Conservation (phyloP, 345 rosid species). For the Syzygium aqueum region DNA sequence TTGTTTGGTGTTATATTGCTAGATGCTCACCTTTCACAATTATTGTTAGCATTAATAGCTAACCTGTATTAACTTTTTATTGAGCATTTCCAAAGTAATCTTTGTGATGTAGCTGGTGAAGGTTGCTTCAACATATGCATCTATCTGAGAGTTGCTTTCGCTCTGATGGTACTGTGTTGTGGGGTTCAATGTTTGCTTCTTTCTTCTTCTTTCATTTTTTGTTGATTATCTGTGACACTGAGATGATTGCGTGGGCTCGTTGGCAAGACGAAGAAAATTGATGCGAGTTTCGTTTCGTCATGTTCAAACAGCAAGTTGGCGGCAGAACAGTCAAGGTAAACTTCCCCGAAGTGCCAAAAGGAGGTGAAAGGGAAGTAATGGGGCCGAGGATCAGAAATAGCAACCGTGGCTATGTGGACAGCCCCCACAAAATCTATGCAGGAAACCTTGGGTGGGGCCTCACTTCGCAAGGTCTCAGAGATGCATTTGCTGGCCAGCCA, state of each 20-base stretch:
- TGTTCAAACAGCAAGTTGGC: slow-evolving; percentile 62
- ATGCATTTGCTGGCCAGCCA: slow-evolving; percentile 60
- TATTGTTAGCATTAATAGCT: background rate
- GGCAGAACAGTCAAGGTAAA: slow-evolving; percentile 80
- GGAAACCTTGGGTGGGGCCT: slow-evolving; percentile 86
- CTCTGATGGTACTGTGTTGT: background rate
- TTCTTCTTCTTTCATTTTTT: background rate
- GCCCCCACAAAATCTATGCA: slow-evolving; percentile 83
- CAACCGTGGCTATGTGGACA: slow-evolving; percentile 51
- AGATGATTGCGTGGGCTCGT: background rate
- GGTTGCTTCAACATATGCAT: background rate
- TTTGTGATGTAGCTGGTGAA: background rate
- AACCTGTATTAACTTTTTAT: background rate
- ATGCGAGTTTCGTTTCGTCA: background rate
- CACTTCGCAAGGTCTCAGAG: slow-evolving; percentile 62
- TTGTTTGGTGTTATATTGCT: background rate
- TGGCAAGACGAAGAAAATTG: background rate
- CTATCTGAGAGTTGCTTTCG: background rate
- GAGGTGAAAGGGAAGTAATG: slow-evolving; percentile 83
- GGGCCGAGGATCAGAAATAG: slow-evolving; percentile 39
- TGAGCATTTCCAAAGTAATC: background rate
- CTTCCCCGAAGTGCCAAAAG: slow-evolving; percentile 93
- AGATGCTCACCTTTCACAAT: background rate
- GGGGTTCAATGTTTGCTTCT: background rate
- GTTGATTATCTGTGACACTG: background rate